Evolutionary conservation across 202 grass and related monocot genomes (phyloP).

Genomic region (Digitaria exilis): DNA sequence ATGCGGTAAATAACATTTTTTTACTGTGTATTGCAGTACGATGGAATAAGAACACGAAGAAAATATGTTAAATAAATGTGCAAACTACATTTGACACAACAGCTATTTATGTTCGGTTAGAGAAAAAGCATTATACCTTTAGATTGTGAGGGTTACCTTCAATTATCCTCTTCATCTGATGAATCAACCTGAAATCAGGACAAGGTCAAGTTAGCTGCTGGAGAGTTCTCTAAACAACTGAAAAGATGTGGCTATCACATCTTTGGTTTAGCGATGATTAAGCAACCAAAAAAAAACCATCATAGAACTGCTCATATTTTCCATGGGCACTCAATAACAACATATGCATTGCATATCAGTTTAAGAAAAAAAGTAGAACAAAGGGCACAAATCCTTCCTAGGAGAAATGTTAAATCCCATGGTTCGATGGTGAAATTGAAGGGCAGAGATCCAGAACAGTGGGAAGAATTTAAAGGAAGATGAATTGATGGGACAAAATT

Average conservation of each 20-base stretch:
- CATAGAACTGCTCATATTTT: not conserved
- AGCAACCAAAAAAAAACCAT: not conserved
- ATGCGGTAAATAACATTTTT: not conserved
- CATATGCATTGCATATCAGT: not conserved
- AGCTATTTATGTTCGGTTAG: not conserved
- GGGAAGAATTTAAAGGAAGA: not conserved
- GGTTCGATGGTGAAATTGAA: not conserved
- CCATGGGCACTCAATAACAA: not conserved
- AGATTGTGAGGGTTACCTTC: constrained; percentile 32
- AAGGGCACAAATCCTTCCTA: not conserved
- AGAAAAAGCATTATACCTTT: constrained; percentile 1
- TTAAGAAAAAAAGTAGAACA: not conserved
- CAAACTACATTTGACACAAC: not conserved
- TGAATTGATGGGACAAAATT: not conserved
- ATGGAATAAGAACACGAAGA: not conserved
- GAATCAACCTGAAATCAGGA: constrained; percentile 42
- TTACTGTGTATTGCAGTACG: not conserved
- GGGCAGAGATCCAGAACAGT: not conserved
- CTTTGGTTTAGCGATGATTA: not conserved
- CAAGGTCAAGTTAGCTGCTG: constrained; percentile 16
- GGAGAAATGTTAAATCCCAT: not conserved
- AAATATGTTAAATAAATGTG: not conserved
- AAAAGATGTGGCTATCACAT: not conserved
- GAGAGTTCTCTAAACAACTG: constrained; percentile 6
- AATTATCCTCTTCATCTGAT: constrained; percentile 36